Conservation (phyloP, 441 rosid genomes). For the Mallotus japonicus region DNA sequence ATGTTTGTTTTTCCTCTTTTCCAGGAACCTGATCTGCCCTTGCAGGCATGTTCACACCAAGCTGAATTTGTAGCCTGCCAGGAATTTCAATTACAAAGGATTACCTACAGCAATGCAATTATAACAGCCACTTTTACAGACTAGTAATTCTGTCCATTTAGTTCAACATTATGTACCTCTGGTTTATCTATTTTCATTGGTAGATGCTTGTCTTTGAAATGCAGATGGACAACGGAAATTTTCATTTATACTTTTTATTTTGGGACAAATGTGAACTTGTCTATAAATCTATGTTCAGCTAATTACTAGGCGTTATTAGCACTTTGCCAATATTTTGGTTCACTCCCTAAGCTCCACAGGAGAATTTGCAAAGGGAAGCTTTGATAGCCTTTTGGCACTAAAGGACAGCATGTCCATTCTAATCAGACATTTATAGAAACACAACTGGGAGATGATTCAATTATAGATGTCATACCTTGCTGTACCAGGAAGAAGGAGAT, state of each 20-base stretch:
- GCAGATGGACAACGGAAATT: too few species aligned
- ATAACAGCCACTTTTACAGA: not conserved
- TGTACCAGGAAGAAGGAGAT: constrained; percentile 98
- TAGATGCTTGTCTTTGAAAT: too few species aligned
- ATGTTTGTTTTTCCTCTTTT: constrained; percentile 60
- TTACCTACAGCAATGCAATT: not conserved
- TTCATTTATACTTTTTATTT: too few species aligned
- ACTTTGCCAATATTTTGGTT: too few species aligned
- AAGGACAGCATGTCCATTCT: too few species aligned
- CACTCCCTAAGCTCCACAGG: too few species aligned
- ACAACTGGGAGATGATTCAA: not conserved
- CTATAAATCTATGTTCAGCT: too few species aligned
- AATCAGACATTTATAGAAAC: not conserved
- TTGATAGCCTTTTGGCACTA: too few species aligned
- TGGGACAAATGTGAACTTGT: too few species aligned
- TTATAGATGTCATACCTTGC: constrained; percentile 57
- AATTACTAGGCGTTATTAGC: too few species aligned
- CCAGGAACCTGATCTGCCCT: constrained; percentile 86
- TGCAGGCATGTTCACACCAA: constrained; percentile 97
- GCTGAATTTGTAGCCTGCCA: constrained; percentile 87
- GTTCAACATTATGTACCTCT: not conserved
- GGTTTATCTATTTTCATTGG: too few species aligned
- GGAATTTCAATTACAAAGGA: constrained; percentile 3
- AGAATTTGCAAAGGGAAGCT: too few species aligned
- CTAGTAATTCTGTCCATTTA: not conserved